phyloP scores from a whole-genome alignment of 108 stramenopile species.

The Schizochytrium sp. region DNA sequence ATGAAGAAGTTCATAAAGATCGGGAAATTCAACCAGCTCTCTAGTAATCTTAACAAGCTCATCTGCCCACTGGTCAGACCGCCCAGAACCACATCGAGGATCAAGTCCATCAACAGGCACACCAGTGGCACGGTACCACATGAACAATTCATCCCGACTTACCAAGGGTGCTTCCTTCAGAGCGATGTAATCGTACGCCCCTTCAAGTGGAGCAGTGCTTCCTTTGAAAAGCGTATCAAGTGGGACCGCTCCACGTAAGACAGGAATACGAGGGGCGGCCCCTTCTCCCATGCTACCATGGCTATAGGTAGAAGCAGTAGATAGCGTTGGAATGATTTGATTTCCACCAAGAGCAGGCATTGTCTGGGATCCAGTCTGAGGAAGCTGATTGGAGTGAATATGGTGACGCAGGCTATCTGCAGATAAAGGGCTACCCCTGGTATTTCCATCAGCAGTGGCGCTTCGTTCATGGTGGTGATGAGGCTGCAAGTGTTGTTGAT shows the following conservation, averaged over 20 bases:
- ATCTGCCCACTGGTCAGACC: slow-evolving; percentile 1
- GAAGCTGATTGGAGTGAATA: no score
- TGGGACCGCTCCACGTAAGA: no score
- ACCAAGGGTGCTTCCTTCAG: neutral
- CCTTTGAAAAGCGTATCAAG: neutral
- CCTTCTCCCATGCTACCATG: no score
- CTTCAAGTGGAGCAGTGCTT: slow-evolving; percentile 33
- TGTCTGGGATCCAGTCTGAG: no score
- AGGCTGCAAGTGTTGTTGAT: neutral
- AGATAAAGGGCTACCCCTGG: neutral
- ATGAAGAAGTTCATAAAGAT: neutral
- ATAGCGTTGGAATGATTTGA: no score
- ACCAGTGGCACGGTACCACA: slow-evolving; percentile 40
- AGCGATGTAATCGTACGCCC: neutral
- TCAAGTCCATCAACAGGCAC: neutral
- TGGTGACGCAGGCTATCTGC: no score
- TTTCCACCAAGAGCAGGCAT: no score
- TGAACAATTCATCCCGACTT: slow-evolving; percentile 33
- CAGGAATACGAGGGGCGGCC: no score
- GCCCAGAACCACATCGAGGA: neutral
- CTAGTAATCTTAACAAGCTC: neutral
- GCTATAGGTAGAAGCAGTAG: no score
- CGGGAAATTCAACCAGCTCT: neutral
- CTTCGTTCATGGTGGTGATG: slow-evolving; percentile 27
- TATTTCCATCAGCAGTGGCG: slow-evolving; percentile 1